These are phyloP conservation scores for Fragaria iinumae DNA, from an alignment of 306 rosid genomes.

Conservation along the genomic window DNA sequence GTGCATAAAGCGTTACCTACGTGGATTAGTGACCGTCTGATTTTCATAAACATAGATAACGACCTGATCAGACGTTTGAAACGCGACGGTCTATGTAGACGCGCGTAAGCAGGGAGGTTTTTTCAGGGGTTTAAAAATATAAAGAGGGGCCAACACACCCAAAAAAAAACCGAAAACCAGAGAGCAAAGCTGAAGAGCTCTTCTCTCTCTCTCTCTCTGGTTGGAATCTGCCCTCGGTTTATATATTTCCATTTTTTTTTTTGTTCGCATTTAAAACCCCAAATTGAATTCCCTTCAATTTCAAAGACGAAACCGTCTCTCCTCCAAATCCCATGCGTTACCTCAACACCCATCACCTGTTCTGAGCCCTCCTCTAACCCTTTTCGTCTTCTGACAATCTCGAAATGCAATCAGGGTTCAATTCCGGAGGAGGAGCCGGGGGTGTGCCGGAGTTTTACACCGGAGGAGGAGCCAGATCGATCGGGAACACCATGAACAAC, in stretches of 20 bases:
- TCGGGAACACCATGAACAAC: conserved; percentile 34
- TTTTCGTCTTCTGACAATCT: background rate
- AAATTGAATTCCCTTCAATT: conserved; percentile 16
- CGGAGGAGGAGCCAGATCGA: conserved; percentile 45
- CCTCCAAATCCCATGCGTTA: conserved; percentile 39
- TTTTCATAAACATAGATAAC: background rate
- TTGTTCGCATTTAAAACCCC: background rate
- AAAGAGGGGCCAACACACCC: background rate
- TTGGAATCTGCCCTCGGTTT: conserved; percentile 25
- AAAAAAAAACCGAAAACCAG: conserved; percentile 9
- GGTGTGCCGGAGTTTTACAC: conserved; percentile 48
- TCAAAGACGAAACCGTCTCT: conserved; percentile 29
- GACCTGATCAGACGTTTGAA: conserved; percentile 25
- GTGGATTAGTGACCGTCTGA: conserved; percentile 22
- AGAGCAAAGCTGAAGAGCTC: background rate
- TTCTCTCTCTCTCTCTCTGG: background rate
- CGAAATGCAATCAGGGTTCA: conserved; percentile 72
- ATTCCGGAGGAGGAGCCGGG: conserved; percentile 31
- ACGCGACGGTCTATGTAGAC: conserved; percentile 25
- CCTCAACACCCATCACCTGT: conserved; percentile 34
- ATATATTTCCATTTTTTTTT: conserved; percentile 12
- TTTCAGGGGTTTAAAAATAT: conserved; percentile 6
- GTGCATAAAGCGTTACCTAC: conserved; percentile 29
- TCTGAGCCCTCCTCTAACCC: conserved; percentile 19
- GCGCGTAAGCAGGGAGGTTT: conserved; percentile 19